phyloP scores from a whole-genome alignment of 2,329 filamentous ascomycete species.

The Cordyceps cateniannulata region DNA sequence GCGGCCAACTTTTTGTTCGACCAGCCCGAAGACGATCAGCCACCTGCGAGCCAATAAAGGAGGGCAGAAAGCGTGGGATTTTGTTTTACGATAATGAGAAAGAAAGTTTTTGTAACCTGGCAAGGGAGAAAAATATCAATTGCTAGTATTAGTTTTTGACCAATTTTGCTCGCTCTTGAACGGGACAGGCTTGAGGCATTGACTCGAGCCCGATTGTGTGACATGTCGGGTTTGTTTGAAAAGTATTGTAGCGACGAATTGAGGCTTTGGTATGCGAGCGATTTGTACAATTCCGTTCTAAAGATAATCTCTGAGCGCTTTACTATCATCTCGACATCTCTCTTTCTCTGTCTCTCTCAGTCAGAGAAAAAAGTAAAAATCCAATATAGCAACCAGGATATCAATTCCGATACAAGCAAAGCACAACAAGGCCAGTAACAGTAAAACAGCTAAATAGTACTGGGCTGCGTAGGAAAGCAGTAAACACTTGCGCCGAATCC shows the following conservation, averaged over 20 bases:
- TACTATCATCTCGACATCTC: background rate
- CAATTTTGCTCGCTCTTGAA: background rate
- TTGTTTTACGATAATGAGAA: constrained; percentile 13
- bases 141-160: background rate
- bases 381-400: background rate
- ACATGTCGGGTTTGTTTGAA: background rate
- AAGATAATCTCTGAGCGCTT: background rate
- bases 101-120: background rate
- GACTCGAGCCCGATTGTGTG: background rate
- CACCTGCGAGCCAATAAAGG: constrained; percentile 34
- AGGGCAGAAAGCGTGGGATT: background rate
- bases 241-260: background rate
- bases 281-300: background rate
- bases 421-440: background rate
- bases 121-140: background rate
- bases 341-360: background rate
- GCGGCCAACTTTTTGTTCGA: constrained; percentile 98
- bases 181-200: background rate
- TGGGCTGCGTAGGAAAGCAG: background rate
- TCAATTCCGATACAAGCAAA: background rate
- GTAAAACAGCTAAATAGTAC: constrained; percentile 11
- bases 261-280: background rate
- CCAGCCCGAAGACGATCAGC: constrained; percentile 80
- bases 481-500: background rate
- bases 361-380: background rate